Percentiles rank a stretch among this genome's conserved stretches.
phyloP scores from a whole-genome alignment of 2,329 filamentous ascomycete species.

The Ophiostoma populinum region DNA sequence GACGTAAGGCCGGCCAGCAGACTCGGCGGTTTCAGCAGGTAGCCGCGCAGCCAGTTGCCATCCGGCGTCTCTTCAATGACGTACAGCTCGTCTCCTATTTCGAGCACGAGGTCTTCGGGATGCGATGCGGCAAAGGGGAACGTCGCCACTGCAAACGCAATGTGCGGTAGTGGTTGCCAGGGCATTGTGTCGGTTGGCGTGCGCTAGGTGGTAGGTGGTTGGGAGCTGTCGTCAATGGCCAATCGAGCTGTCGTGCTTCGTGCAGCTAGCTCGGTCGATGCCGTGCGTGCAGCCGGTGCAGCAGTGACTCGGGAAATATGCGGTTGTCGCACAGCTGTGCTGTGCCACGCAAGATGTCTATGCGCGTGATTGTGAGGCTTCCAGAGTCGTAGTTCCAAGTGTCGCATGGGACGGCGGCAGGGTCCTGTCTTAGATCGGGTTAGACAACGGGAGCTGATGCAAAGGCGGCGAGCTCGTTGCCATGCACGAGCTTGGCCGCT shows the following conservation, averaged over 20 bases:
- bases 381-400: constrained; percentile 1
- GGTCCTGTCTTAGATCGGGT: constrained; percentile 5
- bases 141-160: constrained; percentile 93
- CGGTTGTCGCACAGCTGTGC: constrained; percentile 1
- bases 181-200: constrained; percentile 44
- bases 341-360: constrained; percentile 4
- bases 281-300: too few relatives aligned
- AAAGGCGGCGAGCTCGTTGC: too few relatives aligned
- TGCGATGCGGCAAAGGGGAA: constrained; percentile 81
- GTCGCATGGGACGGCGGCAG: constrained; percentile 3
- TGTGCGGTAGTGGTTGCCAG: constrained; percentile 91
- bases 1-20: constrained; percentile 82
- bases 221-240: neutral
- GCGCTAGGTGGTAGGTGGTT: neutral
- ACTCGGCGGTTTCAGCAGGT: constrained; percentile 85
- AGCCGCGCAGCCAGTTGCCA: constrained; percentile 86
- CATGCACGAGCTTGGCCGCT: too few relatives aligned
- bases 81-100: constrained; percentile 96
- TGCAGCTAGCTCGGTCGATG: neutral
- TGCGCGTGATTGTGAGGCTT: constrained; percentile 4
- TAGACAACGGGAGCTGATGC: too few relatives aligned
- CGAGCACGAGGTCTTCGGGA: constrained; percentile 81
- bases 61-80: constrained; percentile 94
- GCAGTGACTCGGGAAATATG: neutral
- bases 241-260: neutral